Percentiles rank a stretch among this genome's conserved stretches.
phyloP scores from a whole-genome alignment of 257 asterid genomes.

The Penstemon davidsonii region DNA sequence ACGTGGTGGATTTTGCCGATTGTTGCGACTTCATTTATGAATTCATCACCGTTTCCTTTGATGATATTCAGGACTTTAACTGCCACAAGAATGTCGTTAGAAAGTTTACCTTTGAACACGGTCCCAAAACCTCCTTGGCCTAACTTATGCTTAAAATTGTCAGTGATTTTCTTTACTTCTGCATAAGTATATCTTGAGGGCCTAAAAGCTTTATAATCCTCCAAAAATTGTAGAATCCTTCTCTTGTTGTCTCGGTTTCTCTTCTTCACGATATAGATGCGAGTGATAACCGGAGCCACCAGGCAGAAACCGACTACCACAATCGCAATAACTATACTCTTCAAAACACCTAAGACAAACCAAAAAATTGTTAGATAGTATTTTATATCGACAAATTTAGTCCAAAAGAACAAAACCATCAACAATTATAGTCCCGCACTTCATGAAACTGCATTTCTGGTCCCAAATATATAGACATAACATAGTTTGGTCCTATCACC shows the following conservation, averaged over 20 bases:
- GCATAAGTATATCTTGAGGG: constrained; percentile 62
- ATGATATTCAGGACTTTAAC: constrained; percentile 54
- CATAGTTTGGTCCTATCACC: neutral
- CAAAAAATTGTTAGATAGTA: too few relatives aligned
- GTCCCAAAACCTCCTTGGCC: constrained; percentile 75
- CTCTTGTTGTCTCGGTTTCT: constrained; percentile 37
- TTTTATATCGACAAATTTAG: neutral
- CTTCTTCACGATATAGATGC: constrained; percentile 32
- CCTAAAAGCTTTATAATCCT: constrained; percentile 17
- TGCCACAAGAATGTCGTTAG: constrained; percentile 53
- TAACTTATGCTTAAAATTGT: constrained; percentile 43
- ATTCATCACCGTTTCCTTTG: constrained; percentile 67
- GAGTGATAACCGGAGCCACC: constrained; percentile 19
- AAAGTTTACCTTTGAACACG: constrained; percentile 61
- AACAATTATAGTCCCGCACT: too few relatives aligned
- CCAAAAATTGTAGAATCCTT: constrained; percentile 40
- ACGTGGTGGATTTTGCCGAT: constrained; percentile 71
- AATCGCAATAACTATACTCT: constrained; percentile 30
- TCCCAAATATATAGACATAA: too few relatives aligned
- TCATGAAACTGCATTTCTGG: too few relatives aligned
- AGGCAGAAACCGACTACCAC: constrained; percentile 33
- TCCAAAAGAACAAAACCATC: too few relatives aligned
- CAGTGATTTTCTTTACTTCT: constrained; percentile 53
- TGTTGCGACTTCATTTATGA: constrained; percentile 65
- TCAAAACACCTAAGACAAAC: constrained; percentile 32